These are phyloP conservation scores for Boletus tomentosulus DNA, from an alignment of 768 basidiomycete species.

Conservation along the genomic window DNA sequence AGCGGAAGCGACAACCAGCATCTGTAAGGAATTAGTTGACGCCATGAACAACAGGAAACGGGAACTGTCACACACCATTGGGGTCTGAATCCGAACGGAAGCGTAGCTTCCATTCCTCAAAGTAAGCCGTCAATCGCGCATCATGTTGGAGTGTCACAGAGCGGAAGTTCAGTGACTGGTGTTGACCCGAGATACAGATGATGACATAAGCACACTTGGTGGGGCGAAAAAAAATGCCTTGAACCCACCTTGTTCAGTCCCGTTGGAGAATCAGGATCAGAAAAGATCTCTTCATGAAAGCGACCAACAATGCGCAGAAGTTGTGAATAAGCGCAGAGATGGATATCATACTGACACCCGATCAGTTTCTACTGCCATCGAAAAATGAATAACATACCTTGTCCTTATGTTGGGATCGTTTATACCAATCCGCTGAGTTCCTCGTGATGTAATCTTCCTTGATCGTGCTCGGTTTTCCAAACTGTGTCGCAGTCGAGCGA, in stretches of 20 bases:
- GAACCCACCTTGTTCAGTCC: conserved; percentile 63
- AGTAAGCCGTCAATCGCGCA: conserved; percentile 49
- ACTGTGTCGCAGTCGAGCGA: conserved; percentile 81
- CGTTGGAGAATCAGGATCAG: conserved; percentile 59
- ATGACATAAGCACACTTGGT: conserved; percentile 2
- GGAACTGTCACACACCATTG: conserved; percentile 38
- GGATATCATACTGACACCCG: conserved; percentile 58
- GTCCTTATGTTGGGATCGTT: conserved; percentile 57
- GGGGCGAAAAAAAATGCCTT: not conserved
- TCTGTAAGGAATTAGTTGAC: conserved; percentile 36
- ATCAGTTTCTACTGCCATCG: not conserved
- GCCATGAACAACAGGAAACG: not conserved
- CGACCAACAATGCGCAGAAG: conserved; percentile 65
- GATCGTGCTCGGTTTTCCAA: conserved; percentile 86
- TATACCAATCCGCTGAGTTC: conserved; percentile 73
- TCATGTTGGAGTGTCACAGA: conserved; percentile 60
- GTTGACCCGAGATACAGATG: not conserved
- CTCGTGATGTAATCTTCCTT: conserved; percentile 80
- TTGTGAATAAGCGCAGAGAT: conserved; percentile 69
- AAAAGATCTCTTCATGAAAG: conserved; percentile 77
- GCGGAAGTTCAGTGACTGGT: conserved; percentile 63
- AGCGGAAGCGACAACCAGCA: conserved; percentile 55
- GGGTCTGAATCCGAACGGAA: conserved; percentile 60
- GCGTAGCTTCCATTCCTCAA: conserved; percentile 61
- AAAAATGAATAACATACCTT: conserved; percentile 34